These are phyloP conservation scores for Leptographium wingfieldii DNA, from an alignment of 2,329 filamentous ascomycete genomes.

Conservation along the genomic window DNA sequence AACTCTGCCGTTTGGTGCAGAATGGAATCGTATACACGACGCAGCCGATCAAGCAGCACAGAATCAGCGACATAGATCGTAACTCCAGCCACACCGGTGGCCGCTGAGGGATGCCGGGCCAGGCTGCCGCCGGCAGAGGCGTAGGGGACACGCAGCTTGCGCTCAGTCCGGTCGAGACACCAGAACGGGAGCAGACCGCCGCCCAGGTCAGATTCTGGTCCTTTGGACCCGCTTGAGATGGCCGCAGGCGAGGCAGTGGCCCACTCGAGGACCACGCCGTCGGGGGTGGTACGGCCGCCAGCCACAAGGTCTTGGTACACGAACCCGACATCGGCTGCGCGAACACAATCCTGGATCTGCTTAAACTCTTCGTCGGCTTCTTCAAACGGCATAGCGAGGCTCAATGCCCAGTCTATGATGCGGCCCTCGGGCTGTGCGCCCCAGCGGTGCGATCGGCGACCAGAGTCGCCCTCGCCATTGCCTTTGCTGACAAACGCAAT, in stretches of 20 bases:
- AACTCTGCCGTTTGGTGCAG: background rate
- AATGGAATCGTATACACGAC: slow-evolving; percentile 19
- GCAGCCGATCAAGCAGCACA: slow-evolving; percentile 13
- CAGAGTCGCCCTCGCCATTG: slow-evolving; percentile 16
- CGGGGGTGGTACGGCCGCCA: slow-evolving; percentile 41
- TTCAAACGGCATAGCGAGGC: slow-evolving; percentile 15
- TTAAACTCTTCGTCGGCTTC: slow-evolving; percentile 21
- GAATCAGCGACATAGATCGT: slow-evolving; percentile 20
- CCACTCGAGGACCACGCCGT: slow-evolving; percentile 47
- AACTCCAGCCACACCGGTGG: slow-evolving; percentile 35
- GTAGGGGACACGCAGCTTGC: slow-evolving; percentile 42
- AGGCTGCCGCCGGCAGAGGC: slow-evolving; percentile 17
- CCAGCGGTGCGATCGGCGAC: slow-evolving; percentile 43
- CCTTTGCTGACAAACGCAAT: slow-evolving; percentile 45
- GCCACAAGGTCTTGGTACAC: slow-evolving; percentile 34
- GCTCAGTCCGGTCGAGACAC: slow-evolving; percentile 49
- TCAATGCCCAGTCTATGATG: slow-evolving; percentile 50
- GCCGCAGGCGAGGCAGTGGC: slow-evolving; percentile 27
- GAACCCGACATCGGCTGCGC: slow-evolving; percentile 19
- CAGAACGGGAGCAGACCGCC: slow-evolving; percentile 49
- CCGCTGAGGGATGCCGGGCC: slow-evolving; percentile 36
- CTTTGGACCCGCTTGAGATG: slow-evolving; percentile 14
- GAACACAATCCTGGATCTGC: slow-evolving; percentile 24
- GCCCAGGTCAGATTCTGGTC: slow-evolving; percentile 12
- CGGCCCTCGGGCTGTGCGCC: slow-evolving; percentile 34